These are phyloP conservation scores for Cyberlindnera bimundalis DNA, from an alignment of 805 yeast genomes.

Conservation along the genomic window DNA sequence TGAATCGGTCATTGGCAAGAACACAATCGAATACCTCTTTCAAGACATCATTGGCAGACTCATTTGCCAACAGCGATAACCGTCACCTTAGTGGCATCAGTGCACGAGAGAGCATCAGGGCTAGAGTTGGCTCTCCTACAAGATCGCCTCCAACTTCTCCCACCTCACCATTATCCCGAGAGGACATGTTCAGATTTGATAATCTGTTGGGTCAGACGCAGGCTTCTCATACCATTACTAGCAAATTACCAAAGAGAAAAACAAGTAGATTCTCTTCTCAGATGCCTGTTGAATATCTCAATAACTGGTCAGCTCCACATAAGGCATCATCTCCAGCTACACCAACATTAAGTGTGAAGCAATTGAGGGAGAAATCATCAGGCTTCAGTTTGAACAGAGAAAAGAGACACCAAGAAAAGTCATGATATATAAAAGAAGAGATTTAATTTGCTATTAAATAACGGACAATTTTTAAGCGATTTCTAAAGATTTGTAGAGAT, in stretches of 20 bases:
- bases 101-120: constrained; percentile 15
- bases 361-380: constrained; percentile 25
- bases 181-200: constrained; percentile 45
- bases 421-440: not conserved
- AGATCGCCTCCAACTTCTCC: constrained; percentile 24
- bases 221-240: not conserved
- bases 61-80: constrained; percentile 38
- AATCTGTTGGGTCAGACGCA: constrained; percentile 26
- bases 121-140: constrained; percentile 12
- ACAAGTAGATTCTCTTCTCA: constrained; percentile 20
- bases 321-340: constrained; percentile 9
- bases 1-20: constrained; percentile 68
- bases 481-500: too few relatives aligned
- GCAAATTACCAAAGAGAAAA: constrained; percentile 16
- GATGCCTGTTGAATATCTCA: constrained; percentile 17
- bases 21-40: constrained; percentile 76
- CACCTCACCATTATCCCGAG: constrained; percentile 32
- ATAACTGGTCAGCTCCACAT: constrained; percentile 19
- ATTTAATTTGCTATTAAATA: too few relatives aligned
- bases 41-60: constrained; percentile 70
- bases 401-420: constrained; percentile 8
- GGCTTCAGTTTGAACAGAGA: constrained; percentile 26
- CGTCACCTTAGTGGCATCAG: constrained; percentile 26
- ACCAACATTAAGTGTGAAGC: constrained; percentile 6
- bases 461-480: not conserved